A percentile compares a stretch with the other conserved stretches of the same genome.
These are phyloP conservation scores for Aspergillus niger DNA, from an alignment of 2,329 filamentous ascomycete genomes.

Conservation along the genomic window DNA sequence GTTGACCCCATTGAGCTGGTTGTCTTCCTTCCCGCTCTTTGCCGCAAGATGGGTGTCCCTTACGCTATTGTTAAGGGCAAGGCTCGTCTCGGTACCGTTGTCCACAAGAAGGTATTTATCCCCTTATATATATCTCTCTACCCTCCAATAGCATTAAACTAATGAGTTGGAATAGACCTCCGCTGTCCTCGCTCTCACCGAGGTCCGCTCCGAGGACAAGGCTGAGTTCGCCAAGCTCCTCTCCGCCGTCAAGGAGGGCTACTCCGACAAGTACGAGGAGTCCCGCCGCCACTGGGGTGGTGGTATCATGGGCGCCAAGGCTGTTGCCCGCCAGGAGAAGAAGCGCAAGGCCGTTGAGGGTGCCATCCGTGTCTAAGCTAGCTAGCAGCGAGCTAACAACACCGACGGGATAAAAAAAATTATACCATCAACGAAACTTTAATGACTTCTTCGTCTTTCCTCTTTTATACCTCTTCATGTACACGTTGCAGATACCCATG, in stretches of 20 bases:
- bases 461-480: constrained; percentile 28
- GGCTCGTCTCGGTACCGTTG: constrained; percentile 96
- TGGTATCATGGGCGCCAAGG: constrained; percentile 99
- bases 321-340: constrained; percentile 75
- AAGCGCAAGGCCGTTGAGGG: constrained; percentile 90
- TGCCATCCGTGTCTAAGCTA: constrained; percentile 93
- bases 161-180: constrained; percentile 69
- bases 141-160: constrained; percentile 4
- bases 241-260: constrained; percentile 95
- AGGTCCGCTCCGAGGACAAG: constrained; percentile 98
- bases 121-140: neutral
- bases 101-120: constrained; percentile 88
- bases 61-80: constrained; percentile 99
- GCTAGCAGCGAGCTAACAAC: constrained; percentile 19
- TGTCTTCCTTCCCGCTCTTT: constrained; percentile 97
- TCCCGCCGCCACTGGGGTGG: constrained; percentile 94
- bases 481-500: constrained; percentile 44
- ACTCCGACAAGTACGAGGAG: constrained; percentile 93
- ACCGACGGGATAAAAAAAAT: neutral
- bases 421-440: constrained; percentile 8
- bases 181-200: constrained; percentile 90
- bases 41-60: constrained; percentile 99
- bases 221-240: constrained; percentile 95
- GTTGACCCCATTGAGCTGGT: constrained; percentile 99
- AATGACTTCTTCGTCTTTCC: constrained; percentile 5